These are phyloP conservation scores for Uronychia binucleata DNA, from an alignment of 73 alveolate species.

Conservation along the genomic window DNA sequence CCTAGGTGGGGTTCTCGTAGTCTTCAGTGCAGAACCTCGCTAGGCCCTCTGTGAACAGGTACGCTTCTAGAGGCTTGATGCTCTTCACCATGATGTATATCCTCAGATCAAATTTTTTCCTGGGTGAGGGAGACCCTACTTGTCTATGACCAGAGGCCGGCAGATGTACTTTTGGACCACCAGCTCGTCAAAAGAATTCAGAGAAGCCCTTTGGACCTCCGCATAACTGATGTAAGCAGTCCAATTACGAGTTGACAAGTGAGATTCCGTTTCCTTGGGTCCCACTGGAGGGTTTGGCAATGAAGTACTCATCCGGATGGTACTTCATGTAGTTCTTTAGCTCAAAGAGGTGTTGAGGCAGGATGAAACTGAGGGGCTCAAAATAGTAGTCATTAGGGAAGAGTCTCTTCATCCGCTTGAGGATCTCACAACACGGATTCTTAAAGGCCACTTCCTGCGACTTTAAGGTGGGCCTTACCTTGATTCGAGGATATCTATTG, in stretches of 20 bases:
- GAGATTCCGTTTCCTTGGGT: conserved; percentile 77
- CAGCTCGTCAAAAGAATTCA: conserved; percentile 30
- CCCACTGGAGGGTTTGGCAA: conserved; percentile 78
- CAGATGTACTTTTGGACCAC: conserved; percentile 80
- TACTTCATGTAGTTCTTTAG: conserved; percentile 20
- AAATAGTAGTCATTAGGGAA: conserved; percentile 50
- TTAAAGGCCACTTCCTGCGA: conserved; percentile 15
- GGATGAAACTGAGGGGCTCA: conserved; percentile 54
- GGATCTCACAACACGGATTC: neutral
- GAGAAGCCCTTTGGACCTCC: conserved; percentile 29
- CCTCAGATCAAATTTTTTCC: conserved; percentile 94
- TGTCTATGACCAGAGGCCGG: conserved; percentile 91
- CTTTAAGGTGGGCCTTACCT: conserved; percentile 17
- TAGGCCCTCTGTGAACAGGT: conserved; percentile 95
- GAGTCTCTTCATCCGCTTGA: conserved; percentile 10
- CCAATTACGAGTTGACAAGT: conserved; percentile 52
- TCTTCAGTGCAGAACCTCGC: conserved; percentile 94
- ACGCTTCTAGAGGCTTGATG: conserved; percentile 87
- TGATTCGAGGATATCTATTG: conserved; percentile 19
- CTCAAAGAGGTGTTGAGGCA: conserved; percentile 58
- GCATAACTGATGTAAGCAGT: conserved; percentile 13
- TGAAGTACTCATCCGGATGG: conserved; percentile 23
- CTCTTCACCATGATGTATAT: conserved; percentile 92
- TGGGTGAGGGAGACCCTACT: conserved; percentile 74
- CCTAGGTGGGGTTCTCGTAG: conserved; percentile 83